A percentile compares a stretch with the other conserved stretches of the same genome.
These are phyloP conservation scores for Boletus rubescentipes DNA, from an alignment of 768 basidiomycete genomes.

Conservation along the genomic window DNA sequence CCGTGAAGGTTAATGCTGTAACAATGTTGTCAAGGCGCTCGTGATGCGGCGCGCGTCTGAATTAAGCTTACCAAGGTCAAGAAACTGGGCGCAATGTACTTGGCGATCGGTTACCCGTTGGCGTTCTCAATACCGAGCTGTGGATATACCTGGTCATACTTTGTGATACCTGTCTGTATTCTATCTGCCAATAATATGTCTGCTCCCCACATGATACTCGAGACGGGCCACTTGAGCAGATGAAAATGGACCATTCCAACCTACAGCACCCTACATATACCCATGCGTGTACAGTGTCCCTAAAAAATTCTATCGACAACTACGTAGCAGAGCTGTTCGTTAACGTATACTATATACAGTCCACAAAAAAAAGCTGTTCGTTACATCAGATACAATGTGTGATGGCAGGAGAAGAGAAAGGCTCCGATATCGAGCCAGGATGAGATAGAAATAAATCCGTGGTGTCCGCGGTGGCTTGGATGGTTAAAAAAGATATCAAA, in stretches of 20 bases:
- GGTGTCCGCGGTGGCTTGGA: conserved; percentile 11
- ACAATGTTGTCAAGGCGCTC: background rate
- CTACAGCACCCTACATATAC: no score
- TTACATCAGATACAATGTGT: conserved; percentile 9
- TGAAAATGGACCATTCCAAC: no score
- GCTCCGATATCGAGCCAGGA: conserved; percentile 1
- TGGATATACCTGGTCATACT: conserved; percentile 7
- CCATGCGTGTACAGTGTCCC: background rate
- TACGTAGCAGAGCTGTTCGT: background rate
- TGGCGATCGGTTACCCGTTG: background rate
- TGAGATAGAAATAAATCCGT: conserved; percentile 13
- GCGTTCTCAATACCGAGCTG: background rate
- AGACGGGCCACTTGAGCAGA: no score
- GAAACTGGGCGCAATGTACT: conserved; percentile 4
- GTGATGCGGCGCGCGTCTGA: conserved; percentile 14
- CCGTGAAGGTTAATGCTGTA: conserved; percentile 17
- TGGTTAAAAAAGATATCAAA: background rate
- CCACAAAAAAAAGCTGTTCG: background rate
- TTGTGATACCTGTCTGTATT: conserved; percentile 3
- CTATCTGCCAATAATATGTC: background rate
- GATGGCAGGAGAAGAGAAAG: conserved; percentile 4
- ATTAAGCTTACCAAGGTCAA: conserved; percentile 23
- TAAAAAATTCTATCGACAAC: background rate
- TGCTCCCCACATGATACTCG: no score
- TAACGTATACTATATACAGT: conserved; percentile 6